A percentile compares a stretch with the other conserved stretches of the same genome.
Evolutionary conservation across 2,329 filamentous ascomycete genomes (phyloP).

Genomic region (Penicillium occitanis): DNA sequence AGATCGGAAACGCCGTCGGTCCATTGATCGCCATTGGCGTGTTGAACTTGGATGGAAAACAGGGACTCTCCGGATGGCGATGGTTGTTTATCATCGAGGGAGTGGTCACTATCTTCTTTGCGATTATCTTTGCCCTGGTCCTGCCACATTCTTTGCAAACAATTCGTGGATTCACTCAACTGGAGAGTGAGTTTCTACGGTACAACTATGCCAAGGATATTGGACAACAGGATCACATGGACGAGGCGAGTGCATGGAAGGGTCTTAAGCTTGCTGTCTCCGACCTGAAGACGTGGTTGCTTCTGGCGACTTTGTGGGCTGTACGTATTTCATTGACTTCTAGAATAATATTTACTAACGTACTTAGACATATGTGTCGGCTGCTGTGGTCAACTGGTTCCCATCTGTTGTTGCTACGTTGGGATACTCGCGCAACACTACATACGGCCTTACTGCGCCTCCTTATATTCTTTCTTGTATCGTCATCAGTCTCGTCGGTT

Average conservation of each 20-base stretch:
- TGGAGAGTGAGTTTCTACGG: constrained; percentile 44
- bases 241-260: constrained; percentile 29
- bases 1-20: constrained; percentile 44
- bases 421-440: constrained; percentile 47
- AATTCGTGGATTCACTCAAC: constrained; percentile 37
- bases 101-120: constrained; percentile 39
- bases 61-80: constrained; percentile 44
- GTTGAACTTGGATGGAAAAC: constrained; percentile 39
- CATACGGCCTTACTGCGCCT: constrained; percentile 47
- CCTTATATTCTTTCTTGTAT: constrained; percentile 35
- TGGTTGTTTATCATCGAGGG: constrained; percentile 56
- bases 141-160: constrained; percentile 55
- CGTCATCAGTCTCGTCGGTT: constrained; percentile 35
- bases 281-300: constrained; percentile 41
- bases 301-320: constrained; percentile 35
- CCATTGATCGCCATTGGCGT: constrained; percentile 42
- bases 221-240: constrained; percentile 22
- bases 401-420: constrained; percentile 48
- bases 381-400: constrained; percentile 46
- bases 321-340: constrained; percentile 20
- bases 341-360: constrained; percentile 27
- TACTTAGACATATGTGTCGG: constrained; percentile 42
- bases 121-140: constrained; percentile 55
- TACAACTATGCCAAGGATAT: constrained; percentile 39
- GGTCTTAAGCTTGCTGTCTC: constrained; percentile 34